phyloP scores from a whole-genome alignment of 1,139 yeast species.

The Starmera stellimalicola region DNA sequence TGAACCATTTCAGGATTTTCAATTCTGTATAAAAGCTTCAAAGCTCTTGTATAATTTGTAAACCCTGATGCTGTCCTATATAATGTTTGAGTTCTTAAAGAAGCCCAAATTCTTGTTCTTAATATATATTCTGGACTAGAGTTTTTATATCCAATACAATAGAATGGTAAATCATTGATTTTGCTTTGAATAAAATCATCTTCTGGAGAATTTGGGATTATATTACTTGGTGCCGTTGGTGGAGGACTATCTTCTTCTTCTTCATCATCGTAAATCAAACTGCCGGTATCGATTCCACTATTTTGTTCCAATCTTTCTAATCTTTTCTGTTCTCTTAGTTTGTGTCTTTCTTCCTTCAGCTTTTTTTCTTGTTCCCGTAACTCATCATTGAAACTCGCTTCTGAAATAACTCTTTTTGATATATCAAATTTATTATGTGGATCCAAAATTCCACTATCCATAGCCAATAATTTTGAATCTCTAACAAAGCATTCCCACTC shows the following conservation, averaged over 20 bases:
- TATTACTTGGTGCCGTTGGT: conserved; percentile 1
- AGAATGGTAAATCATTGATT: conserved; percentile 54
- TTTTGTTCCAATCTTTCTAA: not conserved
- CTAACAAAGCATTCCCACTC: conserved; percentile 77
- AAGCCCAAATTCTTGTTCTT: conserved; percentile 77
- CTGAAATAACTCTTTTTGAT: conserved; percentile 6
- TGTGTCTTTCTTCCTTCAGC: conserved; percentile 2
- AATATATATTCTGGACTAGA: conserved; percentile 51
- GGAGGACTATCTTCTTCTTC: not conserved
- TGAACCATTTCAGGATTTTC: conserved; percentile 47
- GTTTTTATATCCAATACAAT: conserved; percentile 62
- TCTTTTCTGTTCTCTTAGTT: not conserved
- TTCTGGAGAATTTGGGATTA: conserved; percentile 14
- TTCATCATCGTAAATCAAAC: not conserved
- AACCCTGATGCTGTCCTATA: conserved; percentile 75
- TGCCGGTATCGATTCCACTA: not conserved
- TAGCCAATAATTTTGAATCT: conserved; percentile 41
- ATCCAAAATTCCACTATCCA: conserved; percentile 18
- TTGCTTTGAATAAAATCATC: conserved; percentile 28
- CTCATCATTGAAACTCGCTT: conserved; percentile 7
- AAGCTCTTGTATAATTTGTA: conserved; percentile 59
- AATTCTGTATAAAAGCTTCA: conserved; percentile 52
- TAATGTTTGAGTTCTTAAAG: conserved; percentile 67
- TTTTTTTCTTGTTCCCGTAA: conserved; percentile 10
- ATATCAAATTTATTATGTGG: conserved; percentile 12